Evolutionary conservation across 2,329 filamentous ascomycete species (phyloP).

Genomic region (Passalora sequoiae): DNA sequence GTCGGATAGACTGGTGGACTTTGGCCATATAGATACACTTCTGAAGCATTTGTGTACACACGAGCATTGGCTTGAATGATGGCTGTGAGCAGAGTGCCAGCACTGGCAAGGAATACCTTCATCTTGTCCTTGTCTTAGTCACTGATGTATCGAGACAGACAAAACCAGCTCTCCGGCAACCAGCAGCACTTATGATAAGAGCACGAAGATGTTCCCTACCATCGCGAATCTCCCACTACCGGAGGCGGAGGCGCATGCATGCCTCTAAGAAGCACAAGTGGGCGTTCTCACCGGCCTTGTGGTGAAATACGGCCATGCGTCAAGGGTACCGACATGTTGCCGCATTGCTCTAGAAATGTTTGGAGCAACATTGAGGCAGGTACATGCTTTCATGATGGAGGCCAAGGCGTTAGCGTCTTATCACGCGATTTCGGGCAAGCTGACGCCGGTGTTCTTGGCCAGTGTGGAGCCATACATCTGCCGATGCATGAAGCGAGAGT

Average conservation of each 20-base stretch:
- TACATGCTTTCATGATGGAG: conserved; percentile 1
- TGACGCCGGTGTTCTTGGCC: background rate
- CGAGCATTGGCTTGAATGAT: conserved; percentile 9
- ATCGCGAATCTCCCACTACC: too few species aligned
- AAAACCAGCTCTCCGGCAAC: background rate
- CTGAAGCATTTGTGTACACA: conserved; percentile 19
- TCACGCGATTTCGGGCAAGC: background rate
- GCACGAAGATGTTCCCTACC: too few species aligned
- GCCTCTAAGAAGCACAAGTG: too few species aligned
- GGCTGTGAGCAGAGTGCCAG: conserved; percentile 17
- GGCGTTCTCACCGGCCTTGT: too few species aligned
- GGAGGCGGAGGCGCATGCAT: too few species aligned
- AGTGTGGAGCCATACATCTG: background rate
- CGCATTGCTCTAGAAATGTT: conserved; percentile 1
- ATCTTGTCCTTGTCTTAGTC: conserved; percentile 8
- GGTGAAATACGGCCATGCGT: background rate
- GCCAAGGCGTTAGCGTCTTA: conserved; percentile 1
- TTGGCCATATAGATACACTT: conserved; percentile 17
- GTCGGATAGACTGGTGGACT: conserved; percentile 29
- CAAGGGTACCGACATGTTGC: conserved; percentile 4
- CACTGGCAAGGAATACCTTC: conserved; percentile 10
- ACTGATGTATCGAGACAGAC: background rate
- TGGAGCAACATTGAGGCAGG: conserved; percentile 1
- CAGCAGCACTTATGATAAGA: conserved; percentile 5
- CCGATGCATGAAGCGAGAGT: too few species aligned